Base-by-base conservation (phyloP, 148 eudicot species). In the Heliosperma pusillum region DNA sequence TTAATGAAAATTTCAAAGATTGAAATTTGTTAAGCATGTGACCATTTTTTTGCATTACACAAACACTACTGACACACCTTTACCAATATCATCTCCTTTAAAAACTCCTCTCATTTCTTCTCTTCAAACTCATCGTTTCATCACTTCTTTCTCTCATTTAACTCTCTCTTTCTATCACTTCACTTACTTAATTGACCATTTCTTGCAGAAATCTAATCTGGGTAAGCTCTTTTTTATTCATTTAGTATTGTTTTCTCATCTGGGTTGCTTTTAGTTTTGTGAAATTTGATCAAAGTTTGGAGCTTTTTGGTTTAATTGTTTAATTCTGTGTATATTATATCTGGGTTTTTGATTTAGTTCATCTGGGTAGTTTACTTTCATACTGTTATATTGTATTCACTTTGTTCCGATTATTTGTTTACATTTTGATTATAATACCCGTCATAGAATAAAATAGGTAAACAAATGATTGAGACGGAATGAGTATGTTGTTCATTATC, bases 141-240 rank as follows among this genome's bases (percentile, higher is more conserved):
- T 16, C 58, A 36, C 66, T 16, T 57, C 65, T 20, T 66, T 64
- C 60, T 22, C 45, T 20, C 71, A 58, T 29, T 27, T 26, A 36
- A 36, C 42, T 36, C 42, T 36, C 42, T 36, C 42, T 36, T 36
- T 36, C 42, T 36, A 20, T 21, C 47, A 36, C 16, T 45, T 47
- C 10, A 24, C 26, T 45, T 58, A 12, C 36, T 20, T 33, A 24
- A 3, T 75, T 66, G 3, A 16, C 16, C 16, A 27, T 66, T 40
- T 29, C 25, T 27, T 20, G 24, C 53, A 19, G 22, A 59, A 58
- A 40, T 76, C 36, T n/a, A 17, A 76, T 59, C 69, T 58, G 69
- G 79, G 79, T 76, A 76, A 58, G 21, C 30, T 69, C 2, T 76
- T 45, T 25, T 60, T 69, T 9, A 1, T 10, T 57, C 67, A 24